These are phyloP conservation scores for Lactarius indigo DNA, from an alignment of 768 basidiomycete genomes.

Conservation along the genomic window DNA sequence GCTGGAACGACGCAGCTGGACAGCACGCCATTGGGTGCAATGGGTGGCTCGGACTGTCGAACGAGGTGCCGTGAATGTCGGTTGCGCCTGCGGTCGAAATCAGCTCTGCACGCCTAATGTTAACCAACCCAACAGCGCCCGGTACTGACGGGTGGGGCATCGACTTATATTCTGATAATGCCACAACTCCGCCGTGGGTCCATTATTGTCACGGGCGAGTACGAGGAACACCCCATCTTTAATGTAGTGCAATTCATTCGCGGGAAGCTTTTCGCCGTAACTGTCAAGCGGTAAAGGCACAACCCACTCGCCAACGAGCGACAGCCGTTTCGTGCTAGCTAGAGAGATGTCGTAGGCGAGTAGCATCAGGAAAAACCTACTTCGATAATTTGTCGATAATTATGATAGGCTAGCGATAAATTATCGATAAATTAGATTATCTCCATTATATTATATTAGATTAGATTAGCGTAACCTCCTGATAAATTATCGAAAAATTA, in stretches of 20 bases:
- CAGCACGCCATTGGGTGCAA: constrained; percentile 49
- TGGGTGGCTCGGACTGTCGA: constrained; percentile 51
- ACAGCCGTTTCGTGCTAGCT: constrained; percentile 31
- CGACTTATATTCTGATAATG: constrained; percentile 52
- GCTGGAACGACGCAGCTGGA: constrained; percentile 48
- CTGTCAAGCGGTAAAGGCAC: constrained; percentile 53
- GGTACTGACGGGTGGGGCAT: background rate
- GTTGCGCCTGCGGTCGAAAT: constrained; percentile 56
- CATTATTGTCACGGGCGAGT: constrained; percentile 57
- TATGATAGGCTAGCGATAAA: too few relatives aligned
- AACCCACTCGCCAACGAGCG: constrained; percentile 54
- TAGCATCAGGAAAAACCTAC: constrained; percentile 26
- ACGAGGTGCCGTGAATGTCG: constrained; percentile 54
- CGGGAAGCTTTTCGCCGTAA: constrained; percentile 47
- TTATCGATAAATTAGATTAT: too few relatives aligned
- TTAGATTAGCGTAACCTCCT: too few relatives aligned
- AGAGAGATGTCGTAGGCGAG: constrained; percentile 51
- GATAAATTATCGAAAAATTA: too few relatives aligned
- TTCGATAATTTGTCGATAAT: too few relatives aligned
- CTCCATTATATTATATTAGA: too few relatives aligned
- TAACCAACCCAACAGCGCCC: background rate
- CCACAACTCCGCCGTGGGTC: constrained; percentile 50
- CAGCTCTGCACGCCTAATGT: constrained; percentile 52
- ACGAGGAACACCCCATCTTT: constrained; percentile 51
- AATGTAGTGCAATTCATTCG: constrained; percentile 59